Base-by-base conservation (phyloP, 768 basidiomycete genomes). In the Podaxis sp. region DNA sequence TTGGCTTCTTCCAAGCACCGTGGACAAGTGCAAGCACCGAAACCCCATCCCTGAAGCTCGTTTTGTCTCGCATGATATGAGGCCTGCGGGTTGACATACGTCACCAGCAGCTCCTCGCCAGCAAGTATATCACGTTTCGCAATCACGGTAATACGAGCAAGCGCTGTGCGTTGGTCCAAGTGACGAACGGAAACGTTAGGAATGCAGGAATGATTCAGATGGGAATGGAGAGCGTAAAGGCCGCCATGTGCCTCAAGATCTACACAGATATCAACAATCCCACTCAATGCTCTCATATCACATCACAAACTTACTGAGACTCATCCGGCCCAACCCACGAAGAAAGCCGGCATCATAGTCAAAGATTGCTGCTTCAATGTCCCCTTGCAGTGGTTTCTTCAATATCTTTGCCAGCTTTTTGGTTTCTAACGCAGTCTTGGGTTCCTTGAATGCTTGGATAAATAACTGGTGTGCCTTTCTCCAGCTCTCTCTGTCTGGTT, bases 241-340 rank as follows among this genome's bases (percentile, higher is more conserved):
- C 93, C 94, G 2, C 93, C 93, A 59, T 95, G 91, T 1, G 89
- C 85, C 75, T 95, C 94, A 56, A 95, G 78, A 69, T 95, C 89
- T 89, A 56, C 6, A 24, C 17, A 40, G 20, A 41, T 48, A 15
- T 48, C 51, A 50, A 44, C 44, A 41, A 63, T 59, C 22, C 46
- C 38, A 58, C 56, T 48, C 53, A 51, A 40, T 58, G n/a, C 62
- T 60, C 40, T 33, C 22, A 41, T 17, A 17, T n/a, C n/a, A 59
- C 49, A 56, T 51, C 58, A 33, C 62, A 64, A 5, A 81, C 88
- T 65, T 62, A 91, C 92, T 95, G 26, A 95, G 81, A 64, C 84
- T 90, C 86, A 92, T 93, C 49, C 87, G 82, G 2, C 92, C 90
- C 37, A 93, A 72, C 0, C 88, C 85, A 37, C 81, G 80, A 30